phyloP scores from a whole-genome alignment of 768 basidiomycete species.

The Kwoniella sp. region DNA sequence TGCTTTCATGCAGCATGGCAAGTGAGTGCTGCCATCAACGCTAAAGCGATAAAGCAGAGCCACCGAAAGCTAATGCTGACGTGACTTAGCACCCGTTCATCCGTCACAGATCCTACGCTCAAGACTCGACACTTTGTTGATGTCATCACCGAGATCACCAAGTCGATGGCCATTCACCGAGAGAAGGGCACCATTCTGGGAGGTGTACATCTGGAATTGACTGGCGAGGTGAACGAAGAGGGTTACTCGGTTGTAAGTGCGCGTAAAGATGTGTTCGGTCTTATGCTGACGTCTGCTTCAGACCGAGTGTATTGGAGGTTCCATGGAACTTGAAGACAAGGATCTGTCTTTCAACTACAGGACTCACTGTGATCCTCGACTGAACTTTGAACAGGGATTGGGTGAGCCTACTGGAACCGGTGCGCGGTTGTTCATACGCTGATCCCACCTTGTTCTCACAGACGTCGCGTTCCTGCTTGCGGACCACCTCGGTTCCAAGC shows the following conservation, averaged over 20 bases:
- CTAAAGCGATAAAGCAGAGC: no score
- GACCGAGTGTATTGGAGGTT: slow-evolving; percentile 93
- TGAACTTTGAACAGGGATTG: slow-evolving; percentile 92
- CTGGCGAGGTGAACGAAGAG: slow-evolving; percentile 82
- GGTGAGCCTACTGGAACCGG: slow-evolving; percentile 58
- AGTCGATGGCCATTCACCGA: slow-evolving; percentile 75
- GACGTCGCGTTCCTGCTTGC: slow-evolving; percentile 84
- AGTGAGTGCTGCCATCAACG: slow-evolving; percentile 60
- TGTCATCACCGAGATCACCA: slow-evolving; percentile 79
- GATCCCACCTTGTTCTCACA: slow-evolving; percentile 31
- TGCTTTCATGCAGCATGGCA: slow-evolving; percentile 64
- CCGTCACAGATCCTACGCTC: slow-evolving; percentile 60
- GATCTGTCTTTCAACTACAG: slow-evolving; percentile 87
- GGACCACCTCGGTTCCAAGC: slow-evolving; percentile 69
- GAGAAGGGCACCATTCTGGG: slow-evolving; percentile 69
- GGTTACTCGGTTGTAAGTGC: slow-evolving; percentile 69
- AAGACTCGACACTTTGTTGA: slow-evolving; percentile 84
- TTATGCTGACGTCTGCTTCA: not conserved
- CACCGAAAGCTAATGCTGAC: no score
- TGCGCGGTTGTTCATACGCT: no score
- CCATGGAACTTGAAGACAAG: slow-evolving; percentile 87
- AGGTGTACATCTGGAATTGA: slow-evolving; percentile 81
- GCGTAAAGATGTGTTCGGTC: not conserved
- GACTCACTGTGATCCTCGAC: slow-evolving; percentile 87
- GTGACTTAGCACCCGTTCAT: slow-evolving; percentile 71